Evolutionary conservation across 495 filamentous ascomycete genomes (phyloP), one percentile per base, ranked within the genome.

Genomic region (Aspergillus nanangensis): DNA sequence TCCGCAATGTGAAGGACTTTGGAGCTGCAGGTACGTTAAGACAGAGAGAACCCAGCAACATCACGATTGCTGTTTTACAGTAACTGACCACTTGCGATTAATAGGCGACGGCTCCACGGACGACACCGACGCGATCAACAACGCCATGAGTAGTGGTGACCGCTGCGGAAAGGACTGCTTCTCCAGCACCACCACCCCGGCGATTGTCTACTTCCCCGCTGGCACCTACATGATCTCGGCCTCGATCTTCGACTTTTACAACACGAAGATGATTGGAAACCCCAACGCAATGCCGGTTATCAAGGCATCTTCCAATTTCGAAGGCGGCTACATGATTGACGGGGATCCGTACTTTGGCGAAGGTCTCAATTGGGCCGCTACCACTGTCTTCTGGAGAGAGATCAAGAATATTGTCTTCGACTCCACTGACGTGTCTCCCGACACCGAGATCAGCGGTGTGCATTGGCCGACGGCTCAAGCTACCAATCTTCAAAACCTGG

Each of bases 401-500:
- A 74, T 93, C 40, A 74, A 86, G 24, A 93, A 93, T 54, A 76
- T 93, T 40, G 73, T 88, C 45, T 67, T 93, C 21, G 88, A 93
- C 56, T 77, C 80, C 35, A 90, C 83, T 4, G 65, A 53, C 23
- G 77, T 90, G 29, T 72, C 81, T 1, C 73, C 62, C 0, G 74
- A 54, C 5, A 61, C 65, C 2, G 71, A 70, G 7, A 76, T 78
- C 1, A 75, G 70, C 25, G 86, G 84, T 29, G 83, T 93, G 42
- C 87, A 92, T 55, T 93, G 88, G 88, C 85, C 85, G 0, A 86
- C 74, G 41, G 72, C 70, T 7, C 79, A 90, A 53, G 84, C 85
- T 3, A 84, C 85, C 5, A 87, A 82, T 54, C 68, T 90, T 25
- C 86, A 90, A 57, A 93, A 93, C 60, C 71, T 90, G 22, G 69